phyloP scores from a whole-genome alignment of 23 red algal genomes.

The Cyanidium caldarium region DNA sequence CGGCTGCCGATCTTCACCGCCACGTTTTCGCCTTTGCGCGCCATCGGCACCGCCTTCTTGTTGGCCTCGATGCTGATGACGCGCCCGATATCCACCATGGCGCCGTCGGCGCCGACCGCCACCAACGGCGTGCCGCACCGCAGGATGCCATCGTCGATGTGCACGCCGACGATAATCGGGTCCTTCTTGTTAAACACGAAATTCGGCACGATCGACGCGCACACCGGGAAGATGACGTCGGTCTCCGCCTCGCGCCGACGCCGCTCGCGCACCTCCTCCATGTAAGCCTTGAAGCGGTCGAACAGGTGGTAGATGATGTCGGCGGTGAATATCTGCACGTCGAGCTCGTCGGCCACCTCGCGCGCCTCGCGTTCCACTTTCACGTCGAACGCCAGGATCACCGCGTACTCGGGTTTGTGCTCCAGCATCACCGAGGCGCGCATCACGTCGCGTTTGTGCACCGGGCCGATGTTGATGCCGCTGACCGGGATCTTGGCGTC shows the following conservation, averaged over 20 bases:
- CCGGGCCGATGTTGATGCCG: slow-evolving; percentile 96
- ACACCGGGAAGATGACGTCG: slow-evolving; percentile 70
- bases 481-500: slow-evolving; percentile 69
- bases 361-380: slow-evolving; percentile 82
- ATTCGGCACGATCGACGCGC: slow-evolving; percentile 59
- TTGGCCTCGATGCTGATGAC: slow-evolving; percentile 68
- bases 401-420: slow-evolving; percentile 74
- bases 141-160: slow-evolving; percentile 76
- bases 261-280: slow-evolving; percentile 53
- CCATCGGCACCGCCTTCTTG: slow-evolving; percentile 67
- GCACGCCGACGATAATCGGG: slow-evolving; percentile 82
- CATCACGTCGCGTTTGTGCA: slow-evolving; percentile 84
- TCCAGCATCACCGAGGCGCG: slow-evolving; percentile 87
- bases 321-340: slow-evolving; percentile 92
- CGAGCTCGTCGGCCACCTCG: slow-evolving; percentile 71
- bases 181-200: slow-evolving; percentile 96
- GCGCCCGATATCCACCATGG: slow-evolving; percentile 75
- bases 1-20: slow-evolving; percentile 70
- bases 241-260: slow-evolving; percentile 40
- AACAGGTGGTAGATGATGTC: slow-evolving; percentile 99
- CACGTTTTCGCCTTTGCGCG: slow-evolving; percentile 62
- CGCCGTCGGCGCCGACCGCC: slow-evolving; percentile 7
- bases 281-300: slow-evolving; percentile 87
- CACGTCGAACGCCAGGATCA: slow-evolving; percentile 95
- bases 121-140: slow-evolving; percentile 53